Percentiles rank a stretch among this genome's conserved stretches.
Conservation (phyloP, 805 yeast species). For the Ogataea degrootiae region DNA sequence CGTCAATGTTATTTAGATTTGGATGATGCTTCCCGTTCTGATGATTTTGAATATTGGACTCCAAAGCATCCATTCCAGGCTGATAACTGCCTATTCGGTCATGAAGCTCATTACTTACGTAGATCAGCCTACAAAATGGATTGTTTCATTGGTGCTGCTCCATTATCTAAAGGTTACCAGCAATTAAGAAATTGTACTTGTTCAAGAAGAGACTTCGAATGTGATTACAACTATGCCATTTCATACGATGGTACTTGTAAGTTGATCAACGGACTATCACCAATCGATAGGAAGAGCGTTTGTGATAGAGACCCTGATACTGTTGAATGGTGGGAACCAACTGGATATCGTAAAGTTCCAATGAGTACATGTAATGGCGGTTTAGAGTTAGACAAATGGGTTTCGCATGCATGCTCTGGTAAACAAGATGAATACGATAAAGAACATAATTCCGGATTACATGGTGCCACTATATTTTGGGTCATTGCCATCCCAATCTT, state of each 20-base stretch:
- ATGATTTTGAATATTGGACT: conserved; percentile 62
- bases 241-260: conserved; percentile 79
- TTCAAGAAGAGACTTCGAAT: conserved; percentile 83
- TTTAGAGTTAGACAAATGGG: conserved; percentile 58
- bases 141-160: conserved; percentile 69
- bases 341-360: conserved; percentile 88
- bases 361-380: conserved; percentile 86
- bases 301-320: conserved; percentile 51
- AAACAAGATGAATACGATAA: conserved; percentile 55
- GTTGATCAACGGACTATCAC: conserved; percentile 67
- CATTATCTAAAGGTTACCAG: conserved; percentile 53
- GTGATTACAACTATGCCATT: conserved; percentile 80
- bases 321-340: conserved; percentile 76
- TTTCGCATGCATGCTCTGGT: conserved; percentile 82
- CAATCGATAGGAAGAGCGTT: conserved; percentile 57
- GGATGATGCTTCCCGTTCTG: conserved; percentile 31
- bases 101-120: conserved; percentile 53
- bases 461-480: conserved; percentile 48
- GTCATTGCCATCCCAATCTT: conserved; percentile 54
- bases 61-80: conserved; percentile 52
- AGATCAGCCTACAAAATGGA: conserved; percentile 50
- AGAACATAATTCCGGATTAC: conserved; percentile 46
- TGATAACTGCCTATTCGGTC: conserved; percentile 66
- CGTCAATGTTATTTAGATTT: conserved; percentile 54
- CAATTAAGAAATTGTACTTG: conserved; percentile 71